A percentile compares a stretch with the other conserved stretches of the same genome.
Evolutionary conservation across 352 stramenopile genomes (phyloP).

Genomic region (Phytophthora ramorum): DNA sequence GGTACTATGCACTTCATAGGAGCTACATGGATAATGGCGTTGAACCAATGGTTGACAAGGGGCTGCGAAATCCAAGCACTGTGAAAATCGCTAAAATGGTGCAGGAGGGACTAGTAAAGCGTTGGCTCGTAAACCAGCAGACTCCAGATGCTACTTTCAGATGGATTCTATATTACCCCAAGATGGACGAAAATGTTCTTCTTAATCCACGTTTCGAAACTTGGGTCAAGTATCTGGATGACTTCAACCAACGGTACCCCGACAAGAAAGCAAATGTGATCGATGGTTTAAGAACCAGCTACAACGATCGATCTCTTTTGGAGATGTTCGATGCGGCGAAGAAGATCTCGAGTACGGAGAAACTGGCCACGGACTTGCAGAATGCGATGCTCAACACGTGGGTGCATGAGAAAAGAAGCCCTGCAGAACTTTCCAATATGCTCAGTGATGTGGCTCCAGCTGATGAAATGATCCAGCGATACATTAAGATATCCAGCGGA

Average conservation of each 20-base stretch:
- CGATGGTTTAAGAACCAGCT: background rate
- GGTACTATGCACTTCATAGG: no score
- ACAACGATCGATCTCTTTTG: background rate
- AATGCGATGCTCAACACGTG: slow-evolving; percentile 2
- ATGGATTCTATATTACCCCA: background rate
- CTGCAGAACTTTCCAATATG: background rate
- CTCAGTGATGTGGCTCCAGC: no score
- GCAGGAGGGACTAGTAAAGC: no score
- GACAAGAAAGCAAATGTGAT: background rate
- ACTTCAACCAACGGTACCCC: background rate
- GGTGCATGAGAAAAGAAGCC: slow-evolving; percentile 1
- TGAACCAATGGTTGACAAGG: no score
- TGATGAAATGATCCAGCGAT: no score
- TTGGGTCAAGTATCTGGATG: background rate
- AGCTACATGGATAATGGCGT: no score
- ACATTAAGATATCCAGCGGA: no score
- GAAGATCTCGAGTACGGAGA: slow-evolving; percentile 1
- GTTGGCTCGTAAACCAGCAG: no score
- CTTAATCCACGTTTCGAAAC: background rate
- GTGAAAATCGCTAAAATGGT: no score
- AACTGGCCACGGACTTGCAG: slow-evolving; percentile 1
- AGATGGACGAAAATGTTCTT: background rate
- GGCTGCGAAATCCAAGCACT: no score
- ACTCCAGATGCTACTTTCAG: no score
- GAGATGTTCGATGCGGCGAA: slow-evolving; percentile 9